These are phyloP conservation scores for Podospora comata DNA, from an alignment of 495 filamentous ascomycete genomes.

Conservation along the genomic window DNA sequence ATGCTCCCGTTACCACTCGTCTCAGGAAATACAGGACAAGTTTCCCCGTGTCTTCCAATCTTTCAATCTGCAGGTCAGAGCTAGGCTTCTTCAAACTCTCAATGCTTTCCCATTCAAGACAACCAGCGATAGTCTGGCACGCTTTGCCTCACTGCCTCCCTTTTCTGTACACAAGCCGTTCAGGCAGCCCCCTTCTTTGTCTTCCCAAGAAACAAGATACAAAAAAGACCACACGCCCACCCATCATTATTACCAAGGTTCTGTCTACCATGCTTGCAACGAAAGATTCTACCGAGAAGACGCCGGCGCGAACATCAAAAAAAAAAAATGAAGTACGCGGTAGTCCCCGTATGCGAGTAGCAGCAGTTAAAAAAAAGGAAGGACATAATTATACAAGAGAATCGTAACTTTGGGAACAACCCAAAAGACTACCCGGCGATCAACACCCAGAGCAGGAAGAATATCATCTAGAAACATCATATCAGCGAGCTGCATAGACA, in stretches of 20 bases:
- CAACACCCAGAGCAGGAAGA: conserved; percentile 40
- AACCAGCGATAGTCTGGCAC: background rate
- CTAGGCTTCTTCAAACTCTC: background rate
- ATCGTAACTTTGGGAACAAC: background rate
- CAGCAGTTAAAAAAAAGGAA: conserved; percentile 17
- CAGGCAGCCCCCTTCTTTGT: background rate
- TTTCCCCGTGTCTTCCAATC: background rate
- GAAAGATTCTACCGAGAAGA: conserved; percentile 10
- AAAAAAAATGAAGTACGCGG: conserved; percentile 1
- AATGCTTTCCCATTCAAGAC: background rate
- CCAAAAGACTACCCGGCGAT: conserved; percentile 33
- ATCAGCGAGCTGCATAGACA: background rate
- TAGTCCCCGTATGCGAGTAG: conserved; percentile 3
- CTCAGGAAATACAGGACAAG: background rate
- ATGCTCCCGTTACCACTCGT: background rate
- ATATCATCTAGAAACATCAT: conserved; percentile 24
- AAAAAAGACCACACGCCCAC: background rate
- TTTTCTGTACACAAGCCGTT: background rate
- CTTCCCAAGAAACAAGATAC: background rate
- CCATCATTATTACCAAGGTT: conserved; percentile 20
- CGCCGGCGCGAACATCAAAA: conserved; percentile 22
- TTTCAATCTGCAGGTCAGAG: background rate
- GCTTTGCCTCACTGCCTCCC: background rate
- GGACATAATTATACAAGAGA: conserved; percentile 11
- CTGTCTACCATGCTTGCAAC: conserved; percentile 19